Percentiles rank a stretch among this genome's conserved stretches.
Evolutionary conservation across 345 rosid genomes (phyloP).

Genomic region (Boechera retrofracta): DNA sequence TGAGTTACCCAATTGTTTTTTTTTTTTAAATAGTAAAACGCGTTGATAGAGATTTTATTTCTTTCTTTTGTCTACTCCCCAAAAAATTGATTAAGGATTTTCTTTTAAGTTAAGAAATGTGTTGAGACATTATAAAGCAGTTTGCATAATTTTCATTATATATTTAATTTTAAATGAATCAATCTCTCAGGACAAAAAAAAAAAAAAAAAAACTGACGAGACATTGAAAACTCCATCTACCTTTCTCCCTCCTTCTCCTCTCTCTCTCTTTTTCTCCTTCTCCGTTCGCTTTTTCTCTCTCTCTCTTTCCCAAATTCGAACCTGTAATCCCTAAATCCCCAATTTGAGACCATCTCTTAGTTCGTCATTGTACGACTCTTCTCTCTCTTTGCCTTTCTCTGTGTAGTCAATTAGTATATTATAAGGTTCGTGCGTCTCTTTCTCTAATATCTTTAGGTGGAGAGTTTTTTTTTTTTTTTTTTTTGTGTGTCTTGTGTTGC

Average conservation of each 20-base stretch:
- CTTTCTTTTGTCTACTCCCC: neutral
- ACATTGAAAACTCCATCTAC: slow-evolving; percentile 42
- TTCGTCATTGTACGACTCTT: slow-evolving; percentile 35
- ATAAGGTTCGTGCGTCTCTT: slow-evolving; percentile 25
- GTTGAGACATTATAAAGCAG: slow-evolving; percentile 3
- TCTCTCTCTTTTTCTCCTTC: slow-evolving; percentile 1
- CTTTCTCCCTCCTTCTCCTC: slow-evolving; percentile 28
- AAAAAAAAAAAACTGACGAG: slow-evolving; percentile 7
- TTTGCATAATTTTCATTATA: slow-evolving; percentile 8
- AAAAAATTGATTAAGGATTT: slow-evolving; percentile 29
- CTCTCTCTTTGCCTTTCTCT: slow-evolving; percentile 12
- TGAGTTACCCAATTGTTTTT: too few relatives aligned
- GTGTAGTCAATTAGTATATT: neutral
- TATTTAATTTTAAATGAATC: too few relatives aligned
- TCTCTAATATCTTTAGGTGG: slow-evolving; percentile 28
- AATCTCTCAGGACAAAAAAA: too few relatives aligned
- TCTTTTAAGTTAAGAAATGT: slow-evolving; percentile 49
- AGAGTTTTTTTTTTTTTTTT: neutral
- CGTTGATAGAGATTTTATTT: slow-evolving; percentile 27
- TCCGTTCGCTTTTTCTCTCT: neutral
- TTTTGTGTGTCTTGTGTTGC: neutral
- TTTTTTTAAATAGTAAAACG: slow-evolving; percentile 5
- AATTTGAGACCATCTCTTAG: slow-evolving; percentile 16
- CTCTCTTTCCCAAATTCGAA: slow-evolving; percentile 9
- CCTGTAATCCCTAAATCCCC: slow-evolving; percentile 49